Evolutionary conservation across 2,329 filamentous ascomycete genomes (phyloP).

Genomic region (Phialocephala sp.): DNA sequence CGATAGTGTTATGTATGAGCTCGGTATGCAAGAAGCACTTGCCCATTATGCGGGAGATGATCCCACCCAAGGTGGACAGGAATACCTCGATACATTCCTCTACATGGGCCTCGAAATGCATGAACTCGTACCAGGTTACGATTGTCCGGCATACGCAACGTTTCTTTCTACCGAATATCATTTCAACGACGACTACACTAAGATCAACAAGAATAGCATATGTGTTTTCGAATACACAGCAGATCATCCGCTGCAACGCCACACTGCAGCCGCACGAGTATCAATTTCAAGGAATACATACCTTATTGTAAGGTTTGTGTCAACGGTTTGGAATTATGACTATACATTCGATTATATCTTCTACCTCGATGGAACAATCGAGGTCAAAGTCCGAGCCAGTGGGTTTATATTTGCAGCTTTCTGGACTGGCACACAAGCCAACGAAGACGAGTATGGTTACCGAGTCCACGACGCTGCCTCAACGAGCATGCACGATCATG

Average conservation of each 20-base stretch:
- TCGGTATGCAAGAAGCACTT: slow-evolving; percentile 58
- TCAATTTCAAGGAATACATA: slow-evolving; percentile 54
- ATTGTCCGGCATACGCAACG: slow-evolving; percentile 57
- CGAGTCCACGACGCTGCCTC: slow-evolving; percentile 54
- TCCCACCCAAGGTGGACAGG: slow-evolving; percentile 31
- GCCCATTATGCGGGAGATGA: slow-evolving; percentile 43
- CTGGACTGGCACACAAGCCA: slow-evolving; percentile 39
- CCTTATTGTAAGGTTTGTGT: slow-evolving; percentile 53
- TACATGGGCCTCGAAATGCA: slow-evolving; percentile 40
- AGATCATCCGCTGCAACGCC: slow-evolving; percentile 56
- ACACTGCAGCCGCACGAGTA: slow-evolving; percentile 50
- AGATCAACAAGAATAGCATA: slow-evolving; percentile 55
- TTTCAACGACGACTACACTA: slow-evolving; percentile 47
- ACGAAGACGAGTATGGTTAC: slow-evolving; percentile 55
- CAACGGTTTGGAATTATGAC: slow-evolving; percentile 61
- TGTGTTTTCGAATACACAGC: slow-evolving; percentile 61
- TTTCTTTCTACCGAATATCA: slow-evolving; percentile 56
- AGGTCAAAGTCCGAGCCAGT: slow-evolving; percentile 51
- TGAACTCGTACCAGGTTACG: slow-evolving; percentile 38
- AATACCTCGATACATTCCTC: slow-evolving; percentile 43
- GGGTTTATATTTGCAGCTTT: slow-evolving; percentile 60
- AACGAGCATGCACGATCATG: slow-evolving; percentile 61
- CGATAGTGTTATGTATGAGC: slow-evolving; percentile 49
- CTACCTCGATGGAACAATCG: slow-evolving; percentile 56
- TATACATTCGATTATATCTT: slow-evolving; percentile 57